Base-by-base conservation (phyloP, 1,139 yeast genomes). In the Wickerhamomyces sp. region DNA sequence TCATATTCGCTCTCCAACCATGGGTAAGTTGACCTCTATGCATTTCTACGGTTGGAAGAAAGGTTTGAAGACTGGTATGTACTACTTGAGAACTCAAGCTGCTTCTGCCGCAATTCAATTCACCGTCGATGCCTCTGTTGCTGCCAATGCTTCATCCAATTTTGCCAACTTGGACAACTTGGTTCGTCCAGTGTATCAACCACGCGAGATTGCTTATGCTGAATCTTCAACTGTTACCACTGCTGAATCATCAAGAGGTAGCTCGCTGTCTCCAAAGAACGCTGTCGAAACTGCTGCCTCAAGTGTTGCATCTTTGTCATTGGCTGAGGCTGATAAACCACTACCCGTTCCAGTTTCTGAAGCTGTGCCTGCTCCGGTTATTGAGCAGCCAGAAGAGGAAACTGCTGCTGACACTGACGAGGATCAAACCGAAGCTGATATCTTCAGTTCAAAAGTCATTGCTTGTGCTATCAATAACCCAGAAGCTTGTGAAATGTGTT, bases 51-150 rank as follows among this genome's bases (percentile, higher is more conserved):
- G 96, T 30, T 91, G 97, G 97, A 82, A 82, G 62, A 84, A 81
- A 68, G 98, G 97, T 30, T 73, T 91, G 57, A 91, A 91, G 72
- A 91, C 98, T 5, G 98, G 98, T 42, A 89, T 91, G 95, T 91
- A 91, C 70, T 91, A 91, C 63, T 68, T 91, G 58, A 76, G 97
- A 58, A 89, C 97, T 6, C 93, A 84, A 67, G 96, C 96, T 23
- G 96, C 97, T 4, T 72, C 95, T 20, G 80, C 91, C 35, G 95
- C 97, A 22, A 89, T 89, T 49, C 94, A 88, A 64, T 89, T 87
- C 32, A 45, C 47, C 14, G 38, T 45, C 31, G 42, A 42, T 13
- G 13, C 31, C 6, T 16, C 32, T 45, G 65, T 73, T 37, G 63
- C 72, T 56, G 59, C 67, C 18, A 54, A 59, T 47, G 87, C 86